Evolutionary conservation across 768 basidiomycete genomes (phyloP), one percentile per base, ranked within the genome.

Genomic region (Mycena floridula): DNA sequence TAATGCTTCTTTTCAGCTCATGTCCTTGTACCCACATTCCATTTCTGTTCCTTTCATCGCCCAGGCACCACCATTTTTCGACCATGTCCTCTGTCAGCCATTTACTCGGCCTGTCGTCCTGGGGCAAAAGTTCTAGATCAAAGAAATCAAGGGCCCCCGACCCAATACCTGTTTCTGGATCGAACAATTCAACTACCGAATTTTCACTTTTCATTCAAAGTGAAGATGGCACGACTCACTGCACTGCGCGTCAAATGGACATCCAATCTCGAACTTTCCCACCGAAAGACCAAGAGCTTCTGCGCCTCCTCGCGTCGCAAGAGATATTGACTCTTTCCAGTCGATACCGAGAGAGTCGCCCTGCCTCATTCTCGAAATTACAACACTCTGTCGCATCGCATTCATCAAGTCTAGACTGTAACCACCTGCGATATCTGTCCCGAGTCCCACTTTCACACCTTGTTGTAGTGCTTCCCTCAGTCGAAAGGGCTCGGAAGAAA

Each of bases 41-140:
- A 2, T 46, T 54, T 16, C 88, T 73, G 62, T 93, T 93, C 41
- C 74, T 70, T 4, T 55, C 55, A 55, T 88, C 82, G 0, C 91
- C 91, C 32, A 85, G 58, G 53, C 87, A 88, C 89, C 89, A 94
- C 92, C 92, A 93, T 57, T 85, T 89, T 61, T 94, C 92, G 20
- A 93, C 51, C 63, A 77, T 66, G 41, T 83, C 84, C 35, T 67
- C 55, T 6, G 62, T 63, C 43, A 73, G 41, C 40, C 43, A 45
- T 41, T 27, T 48, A 43, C 26, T 25, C 43, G 5, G 43, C 50
- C 43, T 40, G 43, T 13, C 41, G 30, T 25, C 46, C n/a, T n/a
- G n/a, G n/a, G n/a, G n/a, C n/a, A n/a, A n/a, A n/a, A n/a, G n/a
- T 15, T 39, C 54, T 22, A 21, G 16, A 42, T 66, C 64, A 52